Conservation (phyloP, 2,329 filamentous ascomycete species). For the Venturia effusa region DNA sequence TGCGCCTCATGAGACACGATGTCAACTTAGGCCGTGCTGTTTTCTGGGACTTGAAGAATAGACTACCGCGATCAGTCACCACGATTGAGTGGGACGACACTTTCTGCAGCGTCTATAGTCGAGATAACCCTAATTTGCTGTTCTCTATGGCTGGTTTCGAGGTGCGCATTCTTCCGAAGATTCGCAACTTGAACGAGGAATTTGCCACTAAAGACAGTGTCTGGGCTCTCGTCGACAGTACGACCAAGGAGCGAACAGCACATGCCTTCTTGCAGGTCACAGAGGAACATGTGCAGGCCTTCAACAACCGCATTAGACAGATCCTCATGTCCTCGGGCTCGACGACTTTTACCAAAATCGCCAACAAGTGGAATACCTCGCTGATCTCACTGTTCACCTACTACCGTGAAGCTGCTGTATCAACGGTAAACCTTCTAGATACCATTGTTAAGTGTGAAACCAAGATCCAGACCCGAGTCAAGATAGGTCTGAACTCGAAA, state of each 20-base stretch:
- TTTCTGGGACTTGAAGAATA: conserved; percentile 98
- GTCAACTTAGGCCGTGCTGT: conserved; percentile 95
- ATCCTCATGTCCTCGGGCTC: conserved; percentile 99
- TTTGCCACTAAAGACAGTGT: conserved; percentile 97
- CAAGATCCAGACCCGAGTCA: conserved; percentile 97
- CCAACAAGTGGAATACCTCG: conserved; percentile 99
- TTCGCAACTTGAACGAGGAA: conserved; percentile 87
- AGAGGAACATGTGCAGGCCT: conserved; percentile 95
- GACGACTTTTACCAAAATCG: conserved; percentile 98
- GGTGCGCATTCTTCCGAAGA: conserved; percentile 91
- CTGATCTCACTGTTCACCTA: conserved; percentile 96
- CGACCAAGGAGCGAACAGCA: conserved; percentile 91
- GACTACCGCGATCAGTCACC: conserved; percentile 84
- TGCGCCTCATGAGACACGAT: conserved; percentile 97
- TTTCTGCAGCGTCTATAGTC: conserved; percentile 94
- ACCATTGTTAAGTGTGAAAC: conserved; percentile 99
- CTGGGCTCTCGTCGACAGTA: conserved; percentile 94
- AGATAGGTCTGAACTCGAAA: conserved; percentile 97
- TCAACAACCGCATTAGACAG: conserved; percentile 97
- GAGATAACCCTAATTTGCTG: conserved; percentile 91
- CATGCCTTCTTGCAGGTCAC: conserved; percentile 97
- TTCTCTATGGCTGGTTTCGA: conserved; percentile 99
- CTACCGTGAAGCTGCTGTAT: conserved; percentile 94
- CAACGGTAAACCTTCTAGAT: conserved; percentile 85
- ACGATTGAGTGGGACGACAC: conserved; percentile 99